Conservation (phyloP, 2,329 filamentous ascomycete species). For the Alternaria gaisen region DNA sequence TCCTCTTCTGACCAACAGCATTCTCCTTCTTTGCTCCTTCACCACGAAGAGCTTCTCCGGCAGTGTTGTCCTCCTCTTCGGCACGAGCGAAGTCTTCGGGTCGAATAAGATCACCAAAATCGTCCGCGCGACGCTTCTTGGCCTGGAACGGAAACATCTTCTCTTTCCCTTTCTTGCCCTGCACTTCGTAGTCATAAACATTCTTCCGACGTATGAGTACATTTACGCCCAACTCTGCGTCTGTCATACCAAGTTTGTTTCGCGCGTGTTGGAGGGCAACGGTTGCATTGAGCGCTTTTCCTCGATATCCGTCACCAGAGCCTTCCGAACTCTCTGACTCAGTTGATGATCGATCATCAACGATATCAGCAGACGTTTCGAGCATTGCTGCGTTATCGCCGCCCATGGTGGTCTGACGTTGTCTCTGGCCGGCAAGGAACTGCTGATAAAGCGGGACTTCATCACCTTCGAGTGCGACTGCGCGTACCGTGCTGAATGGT, state of each 20-base stretch:
- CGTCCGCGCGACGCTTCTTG: conserved; percentile 80
- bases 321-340: conserved; percentile 88
- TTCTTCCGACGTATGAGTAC: conserved; percentile 87
- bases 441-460: conserved; percentile 88
- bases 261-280: conserved; percentile 84
- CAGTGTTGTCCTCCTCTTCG: conserved; percentile 84
- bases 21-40: conserved; percentile 60
- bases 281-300: conserved; percentile 88
- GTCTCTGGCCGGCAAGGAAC: conserved; percentile 86
- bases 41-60: conserved; percentile 68
- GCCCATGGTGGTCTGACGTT: conserved; percentile 83
- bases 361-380: conserved; percentile 75
- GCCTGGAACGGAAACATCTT: conserved; percentile 89
- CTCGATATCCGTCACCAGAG: conserved; percentile 77
- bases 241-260: conserved; percentile 79
- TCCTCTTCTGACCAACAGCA: conserved; percentile 85
- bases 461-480: conserved; percentile 73
- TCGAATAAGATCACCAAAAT: conserved; percentile 92
- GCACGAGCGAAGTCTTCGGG: conserved; percentile 93
- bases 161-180: conserved; percentile 90
- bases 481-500: conserved; percentile 52
- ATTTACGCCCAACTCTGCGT: conserved; percentile 91
- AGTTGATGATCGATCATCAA: conserved; percentile 85
- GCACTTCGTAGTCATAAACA: conserved; percentile 92
- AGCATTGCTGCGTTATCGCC: conserved; percentile 69